Base-by-base conservation (phyloP, 1,139 yeast species). In the Geotrichum histeridarum region DNA sequence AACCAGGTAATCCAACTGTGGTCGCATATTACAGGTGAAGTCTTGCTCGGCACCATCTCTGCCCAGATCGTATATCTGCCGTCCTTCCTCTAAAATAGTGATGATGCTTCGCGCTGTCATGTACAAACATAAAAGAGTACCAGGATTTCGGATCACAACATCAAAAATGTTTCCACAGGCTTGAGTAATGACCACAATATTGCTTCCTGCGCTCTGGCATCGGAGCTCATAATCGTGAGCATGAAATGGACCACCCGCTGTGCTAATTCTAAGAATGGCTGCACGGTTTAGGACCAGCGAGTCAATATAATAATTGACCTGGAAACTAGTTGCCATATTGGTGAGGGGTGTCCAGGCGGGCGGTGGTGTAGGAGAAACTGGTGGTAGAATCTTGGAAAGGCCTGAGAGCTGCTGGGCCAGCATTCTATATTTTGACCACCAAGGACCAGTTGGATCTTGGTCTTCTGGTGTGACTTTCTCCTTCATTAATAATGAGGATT, bases 81-180 rank as follows among this genome's bases (percentile, higher is more conserved):
- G 37, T 33, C 37, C 54, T 5, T 60, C 54, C 37, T 57, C 58
- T 17, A 64, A 53, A 1, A 60, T 60, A 1, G 61, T 58, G 9
- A 64, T 48, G 49, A 64, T 59, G 38, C 61, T 62, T 39, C 64
- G 54, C 15, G 66, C 64, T 15, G 65, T 58, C 14, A 65, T 55
- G 42, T 60, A 64, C 3, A 64, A 14, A 33, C 63, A 58, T 54
- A 61, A 64, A 11, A 59, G 43, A n/a, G 55, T 49, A 37, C 59
- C 53, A 7, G 64, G 61, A 44, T 61, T 58, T 18, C 55, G 49
- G 27, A 53, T 22, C 7, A 56, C 43, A n/a, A 56, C 36, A 18
- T 45, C 51, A 31, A 57, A 58, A n/a, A 57, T 46, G 44, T 62
- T 63, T n/a, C 55, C 39, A 17, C 59, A 53, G 53, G 54, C 53